Percentiles rank a stretch among this genome's conserved stretches.
These are phyloP conservation scores for Ailanthus altissimus DNA, from an alignment of 345 rosid genomes.

Conservation along the genomic window DNA sequence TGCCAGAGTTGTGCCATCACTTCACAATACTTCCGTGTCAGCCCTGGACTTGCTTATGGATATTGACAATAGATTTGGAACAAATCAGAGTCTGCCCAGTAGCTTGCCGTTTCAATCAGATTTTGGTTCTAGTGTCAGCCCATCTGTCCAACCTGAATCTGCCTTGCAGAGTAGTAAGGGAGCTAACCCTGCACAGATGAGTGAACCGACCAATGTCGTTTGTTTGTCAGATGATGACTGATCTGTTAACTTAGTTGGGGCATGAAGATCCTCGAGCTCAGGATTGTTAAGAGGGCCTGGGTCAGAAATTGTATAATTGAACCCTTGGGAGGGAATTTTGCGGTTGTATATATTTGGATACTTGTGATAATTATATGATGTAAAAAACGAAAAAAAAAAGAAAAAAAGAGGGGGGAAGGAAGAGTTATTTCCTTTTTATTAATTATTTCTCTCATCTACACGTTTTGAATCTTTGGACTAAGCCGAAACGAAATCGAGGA, in stretches of 20 bases:
- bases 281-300: background rate
- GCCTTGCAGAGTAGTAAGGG: background rate
- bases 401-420: background rate
- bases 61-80: constrained; percentile 18
- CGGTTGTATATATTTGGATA: constrained; percentile 5
- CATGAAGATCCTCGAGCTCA: background rate
- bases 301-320: background rate
- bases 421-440: background rate
- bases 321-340: background rate
- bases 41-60: constrained; percentile 29
- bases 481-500: background rate
- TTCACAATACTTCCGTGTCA: constrained; percentile 16
- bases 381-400: background rate
- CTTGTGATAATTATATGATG: constrained; percentile 5
- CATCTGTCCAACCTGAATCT: constrained; percentile 18
- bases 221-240: constrained; percentile 66
- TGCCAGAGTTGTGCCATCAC: constrained; percentile 14
- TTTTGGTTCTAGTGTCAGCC: constrained; percentile 10
- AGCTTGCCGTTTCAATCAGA: constrained; percentile 9
- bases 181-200: constrained; percentile 1
- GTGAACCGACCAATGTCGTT: constrained; percentile 37
- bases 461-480: background rate
- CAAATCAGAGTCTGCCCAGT: constrained; percentile 17
- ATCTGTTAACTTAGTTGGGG: constrained; percentile 6
- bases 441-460: background rate